phyloP scores from a whole-genome alignment of 495 filamentous ascomycete genomes.

The Penicillium odoratum region DNA sequence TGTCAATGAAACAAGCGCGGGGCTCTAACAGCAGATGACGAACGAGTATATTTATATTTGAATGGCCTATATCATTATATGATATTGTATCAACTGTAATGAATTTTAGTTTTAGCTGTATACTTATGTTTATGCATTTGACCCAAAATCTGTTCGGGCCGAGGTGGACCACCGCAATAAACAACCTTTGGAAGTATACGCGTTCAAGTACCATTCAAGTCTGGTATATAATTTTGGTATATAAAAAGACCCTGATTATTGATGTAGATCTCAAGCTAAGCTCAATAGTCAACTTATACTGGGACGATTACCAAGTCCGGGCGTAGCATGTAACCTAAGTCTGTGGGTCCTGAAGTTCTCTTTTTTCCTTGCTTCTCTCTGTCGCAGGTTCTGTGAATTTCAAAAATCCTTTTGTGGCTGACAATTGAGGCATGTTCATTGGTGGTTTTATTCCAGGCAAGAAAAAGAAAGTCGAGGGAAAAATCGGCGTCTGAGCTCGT shows the following conservation, averaged over 20 bases:
- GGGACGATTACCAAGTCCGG: constrained; percentile 6
- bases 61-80: neutral
- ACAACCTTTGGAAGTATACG: too few species aligned
- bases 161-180: too few species aligned
- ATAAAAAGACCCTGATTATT: neutral
- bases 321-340: constrained; percentile 14
- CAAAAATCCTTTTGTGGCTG: constrained; percentile 4
- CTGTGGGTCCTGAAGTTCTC: constrained; percentile 2
- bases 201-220: too few species aligned
- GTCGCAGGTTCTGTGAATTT: neutral
- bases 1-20: neutral
- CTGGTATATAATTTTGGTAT: too few species aligned
- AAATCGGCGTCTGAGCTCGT: constrained; percentile 11
- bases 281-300: neutral
- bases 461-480: neutral
- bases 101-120: too few species aligned
- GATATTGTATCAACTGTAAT: too few species aligned
- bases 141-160: too few species aligned
- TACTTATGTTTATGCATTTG: too few species aligned
- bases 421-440: constrained; percentile 5
- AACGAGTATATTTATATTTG: neutral
- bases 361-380: constrained; percentile 3
- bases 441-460: neutral
- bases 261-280: neutral
- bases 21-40: neutral